Evolutionary conservation across 805 yeast species (phyloP).

Genomic region (Wickerhamomyces hampshirensis): DNA sequence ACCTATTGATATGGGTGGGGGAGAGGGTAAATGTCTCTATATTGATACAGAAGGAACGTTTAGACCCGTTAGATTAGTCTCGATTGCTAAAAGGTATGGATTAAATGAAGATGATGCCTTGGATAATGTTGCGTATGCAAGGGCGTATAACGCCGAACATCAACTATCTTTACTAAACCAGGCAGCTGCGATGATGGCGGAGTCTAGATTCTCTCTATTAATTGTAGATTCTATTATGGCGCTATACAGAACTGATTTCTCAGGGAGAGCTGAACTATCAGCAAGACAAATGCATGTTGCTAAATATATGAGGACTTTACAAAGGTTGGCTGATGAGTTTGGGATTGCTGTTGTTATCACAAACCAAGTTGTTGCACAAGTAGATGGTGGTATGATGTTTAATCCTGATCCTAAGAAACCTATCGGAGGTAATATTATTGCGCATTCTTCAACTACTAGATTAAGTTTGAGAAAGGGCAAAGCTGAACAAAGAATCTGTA

Average conservation of each 20-base stretch:
- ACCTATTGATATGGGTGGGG: constrained; percentile 96
- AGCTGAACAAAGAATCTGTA: constrained; percentile 90
- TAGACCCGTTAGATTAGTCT: constrained; percentile 82
- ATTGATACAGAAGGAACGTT: constrained; percentile 98
- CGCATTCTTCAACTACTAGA: constrained; percentile 94
- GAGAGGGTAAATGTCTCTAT: constrained; percentile 94
- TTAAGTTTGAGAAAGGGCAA: constrained; percentile 85
- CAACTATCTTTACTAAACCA: constrained; percentile 80
- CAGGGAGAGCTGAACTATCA: constrained; percentile 93
- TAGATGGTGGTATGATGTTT: constrained; percentile 76
- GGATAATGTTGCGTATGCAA: constrained; percentile 94
- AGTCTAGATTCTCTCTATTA: constrained; percentile 80
- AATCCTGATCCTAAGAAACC: constrained; percentile 98
- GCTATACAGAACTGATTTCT: constrained; percentile 86
- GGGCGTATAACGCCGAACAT: constrained; percentile 97
- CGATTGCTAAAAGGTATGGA: constrained; percentile 89
- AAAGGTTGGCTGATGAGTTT: constrained; percentile 92
- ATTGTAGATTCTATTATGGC: constrained; percentile 99
- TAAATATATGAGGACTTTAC: constrained; percentile 84
- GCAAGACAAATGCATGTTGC: constrained; percentile 96
- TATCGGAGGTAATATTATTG: constrained; percentile 96
- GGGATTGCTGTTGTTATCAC: constrained; percentile 96
- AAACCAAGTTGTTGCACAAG: constrained; percentile 97
- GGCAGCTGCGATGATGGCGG: constrained; percentile 96
- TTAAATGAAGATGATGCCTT: constrained; percentile 90